Base-by-base conservation (phyloP, 73 alveolate genomes). In the Stentor roeselii region DNA sequence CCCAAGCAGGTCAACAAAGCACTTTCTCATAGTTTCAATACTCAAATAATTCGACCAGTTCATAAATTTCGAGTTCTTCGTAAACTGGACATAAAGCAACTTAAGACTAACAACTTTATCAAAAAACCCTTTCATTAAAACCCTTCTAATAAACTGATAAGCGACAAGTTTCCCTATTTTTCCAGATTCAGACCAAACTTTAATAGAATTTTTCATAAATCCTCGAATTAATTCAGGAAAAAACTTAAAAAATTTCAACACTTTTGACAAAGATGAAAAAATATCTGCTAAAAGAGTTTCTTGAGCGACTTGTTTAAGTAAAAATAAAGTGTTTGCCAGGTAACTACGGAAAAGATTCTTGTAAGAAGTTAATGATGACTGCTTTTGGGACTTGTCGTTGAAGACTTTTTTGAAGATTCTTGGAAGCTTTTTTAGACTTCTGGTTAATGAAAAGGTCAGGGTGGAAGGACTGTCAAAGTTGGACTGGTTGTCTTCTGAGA, bases 1-100 rank as follows among this genome's bases (percentile, higher is more conserved):
- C 50, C 80, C 80, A 27, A 67, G 80, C 1, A 67, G 14, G 34
- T 67, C 80, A 1, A 67, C 41, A 67, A 67, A 67, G 80, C 80
- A 67, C 34, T 32, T 67, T 67, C 80, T 67, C 80, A 67, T 67
- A 21, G 37, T 21, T 1, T 67, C 80, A 67, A 67, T 67, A 2
- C 34, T 40, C 37, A 21, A 27, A 67, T 67, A 67, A 21, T 67
- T 67, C 27, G 27, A 27, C 42, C 80, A 67, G 34, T 36, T 21
- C 80, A 67, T 67, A 67, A 67, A 67, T 34, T 67, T 67, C 14
- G 50, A 15, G 41, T 67, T 67, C 34, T 67, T 67, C 41, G n/a
- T 40, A 67, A 30, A 67, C 15, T 21, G 21, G 21, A 21, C 14
- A 2, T 67, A 67, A 15, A 67, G 27, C 21, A 32, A 34, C 2